Conservation (phyloP, 2,329 filamentous ascomycete genomes). For the Penicillium sp. region DNA sequence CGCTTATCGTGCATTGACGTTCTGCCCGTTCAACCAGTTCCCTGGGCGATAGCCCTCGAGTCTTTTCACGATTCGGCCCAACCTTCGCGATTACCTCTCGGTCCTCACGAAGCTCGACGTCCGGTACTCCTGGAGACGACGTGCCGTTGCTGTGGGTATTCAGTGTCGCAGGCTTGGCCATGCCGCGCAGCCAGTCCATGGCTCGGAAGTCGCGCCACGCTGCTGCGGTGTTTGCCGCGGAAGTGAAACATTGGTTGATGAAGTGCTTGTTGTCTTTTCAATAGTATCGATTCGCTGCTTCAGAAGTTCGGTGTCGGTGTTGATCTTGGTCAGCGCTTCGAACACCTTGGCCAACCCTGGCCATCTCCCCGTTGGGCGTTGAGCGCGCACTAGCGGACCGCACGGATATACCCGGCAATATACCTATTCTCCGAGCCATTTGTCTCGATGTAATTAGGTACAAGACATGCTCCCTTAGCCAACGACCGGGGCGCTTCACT, state of each 20-base stretch:
- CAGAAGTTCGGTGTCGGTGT: conserved; percentile 11
- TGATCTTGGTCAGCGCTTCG: conserved; percentile 15
- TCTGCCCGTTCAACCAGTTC: neutral
- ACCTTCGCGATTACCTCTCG: neutral
- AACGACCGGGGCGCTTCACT: neutral
- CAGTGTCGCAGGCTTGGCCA: neutral
- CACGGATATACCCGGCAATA: neutral
- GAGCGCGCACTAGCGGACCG: conserved; percentile 13
- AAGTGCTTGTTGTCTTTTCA: conserved; percentile 10
- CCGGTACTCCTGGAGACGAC: neutral
- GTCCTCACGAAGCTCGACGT: neutral
- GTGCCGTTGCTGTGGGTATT: neutral
- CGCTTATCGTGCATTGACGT: neutral
- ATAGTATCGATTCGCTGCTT: conserved; percentile 13
- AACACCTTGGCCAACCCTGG: conserved; percentile 14
- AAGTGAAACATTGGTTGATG: conserved; percentile 11
- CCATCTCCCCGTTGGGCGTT: conserved; percentile 18
- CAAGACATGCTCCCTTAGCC: neutral
- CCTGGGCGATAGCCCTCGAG: neutral
- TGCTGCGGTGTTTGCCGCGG: neutral
- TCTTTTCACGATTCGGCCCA: neutral
- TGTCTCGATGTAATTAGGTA: neutral
- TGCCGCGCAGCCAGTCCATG: neutral
- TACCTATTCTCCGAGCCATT: neutral
- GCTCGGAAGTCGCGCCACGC: conserved; percentile 1